Conservation (phyloP, 2,329 filamentous ascomycete species). For the Penicillium nordicum region DNA sequence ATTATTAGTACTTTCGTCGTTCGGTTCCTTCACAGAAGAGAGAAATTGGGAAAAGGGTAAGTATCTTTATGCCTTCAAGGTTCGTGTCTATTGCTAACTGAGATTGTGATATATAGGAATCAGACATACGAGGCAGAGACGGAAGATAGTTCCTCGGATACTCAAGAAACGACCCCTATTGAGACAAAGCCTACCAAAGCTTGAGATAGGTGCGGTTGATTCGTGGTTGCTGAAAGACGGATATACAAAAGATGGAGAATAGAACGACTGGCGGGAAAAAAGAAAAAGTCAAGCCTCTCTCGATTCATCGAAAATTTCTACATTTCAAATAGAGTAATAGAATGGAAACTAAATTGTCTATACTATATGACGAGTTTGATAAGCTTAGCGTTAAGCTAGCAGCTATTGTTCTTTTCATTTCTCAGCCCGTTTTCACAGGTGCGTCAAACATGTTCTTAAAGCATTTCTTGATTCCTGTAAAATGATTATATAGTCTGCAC, state of each 20-base stretch:
- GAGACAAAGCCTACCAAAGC: conserved; percentile 1
- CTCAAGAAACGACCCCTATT: not conserved
- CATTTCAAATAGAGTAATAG: not conserved
- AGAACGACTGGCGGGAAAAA: not conserved
- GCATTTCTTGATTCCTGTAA: not conserved
- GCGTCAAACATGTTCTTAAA: too few relatives aligned
- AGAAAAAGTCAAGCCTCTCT: not conserved
- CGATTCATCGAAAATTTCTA: not conserved
- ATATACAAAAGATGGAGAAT: not conserved
- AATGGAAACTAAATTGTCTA: not conserved
- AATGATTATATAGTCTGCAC: not conserved
- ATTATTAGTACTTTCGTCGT: conserved; percentile 53
- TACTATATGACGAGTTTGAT: not conserved
- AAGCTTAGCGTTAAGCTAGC: not conserved
- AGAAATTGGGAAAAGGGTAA: conserved; percentile 2
- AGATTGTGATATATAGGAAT: not conserved
- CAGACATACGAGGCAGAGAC: not conserved
- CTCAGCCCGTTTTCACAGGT: not conserved
- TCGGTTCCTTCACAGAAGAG: conserved; percentile 9
- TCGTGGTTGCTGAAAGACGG: not conserved
- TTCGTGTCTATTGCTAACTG: not conserved
- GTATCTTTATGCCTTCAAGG: not conserved
- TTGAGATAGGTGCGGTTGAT: not conserved
- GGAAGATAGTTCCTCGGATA: conserved; percentile 4
- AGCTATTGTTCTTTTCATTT: not conserved